These are phyloP conservation scores for Neurospora intermedia DNA, from an alignment of 495 filamentous ascomycete genomes.

Conservation along the genomic window DNA sequence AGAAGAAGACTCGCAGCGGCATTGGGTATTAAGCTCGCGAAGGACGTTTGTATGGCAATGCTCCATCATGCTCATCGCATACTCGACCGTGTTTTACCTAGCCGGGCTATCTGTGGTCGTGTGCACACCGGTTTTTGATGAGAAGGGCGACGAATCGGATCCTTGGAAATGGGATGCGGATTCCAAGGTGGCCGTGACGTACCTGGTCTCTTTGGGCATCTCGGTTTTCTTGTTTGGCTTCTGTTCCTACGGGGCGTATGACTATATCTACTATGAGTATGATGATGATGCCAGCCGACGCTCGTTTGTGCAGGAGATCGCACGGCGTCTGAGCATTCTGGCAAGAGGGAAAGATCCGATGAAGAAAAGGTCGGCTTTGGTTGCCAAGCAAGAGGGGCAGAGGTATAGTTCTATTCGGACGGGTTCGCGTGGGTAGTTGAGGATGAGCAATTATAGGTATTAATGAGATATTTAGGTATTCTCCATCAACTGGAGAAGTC, in stretches of 20 bases:
- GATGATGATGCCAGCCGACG: not conserved
- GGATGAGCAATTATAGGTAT: no score
- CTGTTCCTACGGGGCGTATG: not conserved
- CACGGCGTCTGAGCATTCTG: not conserved
- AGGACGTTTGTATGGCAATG: slow-evolving; percentile 3
- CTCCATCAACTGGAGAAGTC: no score
- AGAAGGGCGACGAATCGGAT: not conserved
- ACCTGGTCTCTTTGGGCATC: not conserved
- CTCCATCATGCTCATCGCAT: slow-evolving; percentile 4
- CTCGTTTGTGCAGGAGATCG: not conserved
- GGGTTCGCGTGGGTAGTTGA: no score
- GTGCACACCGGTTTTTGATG: slow-evolving; percentile 1
- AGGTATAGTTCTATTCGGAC: no score
- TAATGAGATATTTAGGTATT: no score
- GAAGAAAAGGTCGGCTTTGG: no score
- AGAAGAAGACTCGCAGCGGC: no score
- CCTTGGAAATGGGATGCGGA: not conserved
- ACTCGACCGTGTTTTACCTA: slow-evolving; percentile 2
- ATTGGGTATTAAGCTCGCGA: not conserved
- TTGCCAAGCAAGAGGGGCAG: no score
- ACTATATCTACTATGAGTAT: not conserved
- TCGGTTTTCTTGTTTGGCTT: not conserved
- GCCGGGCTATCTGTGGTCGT: slow-evolving; percentile 2
- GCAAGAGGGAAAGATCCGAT: not conserved
- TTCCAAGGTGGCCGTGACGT: not conserved